Evolutionary conservation across 164 flowering plant genomes (phyloP).

Genomic region (Cinnamomum chago): DNA sequence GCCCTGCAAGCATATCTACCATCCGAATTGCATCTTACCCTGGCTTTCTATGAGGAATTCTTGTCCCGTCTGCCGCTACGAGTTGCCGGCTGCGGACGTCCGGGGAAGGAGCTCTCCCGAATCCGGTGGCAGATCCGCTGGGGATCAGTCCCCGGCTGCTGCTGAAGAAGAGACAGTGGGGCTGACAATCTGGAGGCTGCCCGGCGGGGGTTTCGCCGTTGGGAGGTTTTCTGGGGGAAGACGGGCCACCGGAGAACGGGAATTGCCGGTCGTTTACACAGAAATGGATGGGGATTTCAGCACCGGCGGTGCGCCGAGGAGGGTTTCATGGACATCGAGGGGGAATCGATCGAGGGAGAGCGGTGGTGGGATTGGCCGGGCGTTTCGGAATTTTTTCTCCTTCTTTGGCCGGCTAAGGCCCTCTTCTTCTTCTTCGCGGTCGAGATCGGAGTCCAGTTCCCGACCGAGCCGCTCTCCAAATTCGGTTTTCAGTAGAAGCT

Average conservation of each 20-base stretch:
- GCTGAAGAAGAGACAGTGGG: slow-evolving; percentile 47
- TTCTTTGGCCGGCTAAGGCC: slow-evolving; percentile 37
- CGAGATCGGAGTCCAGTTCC: slow-evolving; percentile 22
- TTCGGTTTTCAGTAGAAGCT: slow-evolving; percentile 26
- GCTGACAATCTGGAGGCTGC: slow-evolving; percentile 72
- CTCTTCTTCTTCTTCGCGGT: slow-evolving; percentile 20
- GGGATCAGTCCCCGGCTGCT: slow-evolving; percentile 13
- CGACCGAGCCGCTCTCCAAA: slow-evolving; percentile 22
- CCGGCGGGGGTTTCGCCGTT: slow-evolving; percentile 86
- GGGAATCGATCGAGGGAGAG: slow-evolving; percentile 37
- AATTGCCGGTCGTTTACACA: slow-evolving; percentile 60
- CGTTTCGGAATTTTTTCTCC: slow-evolving; percentile 42
- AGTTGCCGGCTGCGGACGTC: slow-evolving; percentile 41
- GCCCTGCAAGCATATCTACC: slow-evolving; percentile 87
- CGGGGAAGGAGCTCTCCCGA: slow-evolving; percentile 19
- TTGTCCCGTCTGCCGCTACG: slow-evolving; percentile 77
- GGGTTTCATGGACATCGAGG: slow-evolving; percentile 43
- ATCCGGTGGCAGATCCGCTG: slow-evolving; percentile 9
- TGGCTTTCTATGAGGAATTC: slow-evolving; percentile 71
- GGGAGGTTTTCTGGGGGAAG: slow-evolving; percentile 63
- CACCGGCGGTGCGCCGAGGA: slow-evolving; percentile 38
- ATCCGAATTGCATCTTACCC: slow-evolving; percentile 70
- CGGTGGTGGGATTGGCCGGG: slow-evolving; percentile 42
- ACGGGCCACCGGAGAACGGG: slow-evolving; percentile 41
- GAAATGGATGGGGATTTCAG: slow-evolving; percentile 69